phyloP scores from a whole-genome alignment of 352 stramenopile genomes.

The Pythium sukuiense region DNA sequence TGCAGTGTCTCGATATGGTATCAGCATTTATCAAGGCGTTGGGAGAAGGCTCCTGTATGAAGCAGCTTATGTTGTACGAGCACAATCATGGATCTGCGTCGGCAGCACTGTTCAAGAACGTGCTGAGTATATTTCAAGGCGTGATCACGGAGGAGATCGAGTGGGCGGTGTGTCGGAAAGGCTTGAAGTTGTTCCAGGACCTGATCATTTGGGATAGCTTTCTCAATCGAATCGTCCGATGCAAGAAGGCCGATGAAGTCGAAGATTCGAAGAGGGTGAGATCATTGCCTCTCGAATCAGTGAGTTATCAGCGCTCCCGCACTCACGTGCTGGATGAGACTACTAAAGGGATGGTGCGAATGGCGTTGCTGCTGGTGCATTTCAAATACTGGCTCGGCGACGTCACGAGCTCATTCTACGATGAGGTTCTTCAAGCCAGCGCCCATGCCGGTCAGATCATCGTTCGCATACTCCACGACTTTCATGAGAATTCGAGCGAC shows the following conservation, averaged over 20 bases:
- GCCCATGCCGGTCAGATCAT: conserved; percentile 7
- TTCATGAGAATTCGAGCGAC: conserved; percentile 6
- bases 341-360: not conserved
- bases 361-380: conserved; percentile 11
- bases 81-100: not conserved
- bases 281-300: not conserved
- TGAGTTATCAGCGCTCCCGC: not conserved
- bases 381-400: conserved; percentile 24
- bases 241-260: not conserved
- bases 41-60: conserved; percentile 9
- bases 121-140: conserved; percentile 10
- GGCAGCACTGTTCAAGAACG: conserved; percentile 2
- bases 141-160: not conserved
- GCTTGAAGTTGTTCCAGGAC: conserved; percentile 6
- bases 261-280: not conserved
- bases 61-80: conserved; percentile 7
- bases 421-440: conserved; percentile 9
- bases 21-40: not conserved
- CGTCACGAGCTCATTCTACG: not conserved
- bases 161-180: conserved; percentile 15
- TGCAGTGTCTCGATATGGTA: conserved; percentile 22
- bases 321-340: conserved; percentile 6
- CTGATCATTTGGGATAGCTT: conserved; percentile 12
- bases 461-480: conserved; percentile 2
- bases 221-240: not conserved